These are phyloP conservation scores for Zymoseptoria ardabiliae DNA, from an alignment of 2,329 filamentous ascomycete genomes.

Conservation along the genomic window DNA sequence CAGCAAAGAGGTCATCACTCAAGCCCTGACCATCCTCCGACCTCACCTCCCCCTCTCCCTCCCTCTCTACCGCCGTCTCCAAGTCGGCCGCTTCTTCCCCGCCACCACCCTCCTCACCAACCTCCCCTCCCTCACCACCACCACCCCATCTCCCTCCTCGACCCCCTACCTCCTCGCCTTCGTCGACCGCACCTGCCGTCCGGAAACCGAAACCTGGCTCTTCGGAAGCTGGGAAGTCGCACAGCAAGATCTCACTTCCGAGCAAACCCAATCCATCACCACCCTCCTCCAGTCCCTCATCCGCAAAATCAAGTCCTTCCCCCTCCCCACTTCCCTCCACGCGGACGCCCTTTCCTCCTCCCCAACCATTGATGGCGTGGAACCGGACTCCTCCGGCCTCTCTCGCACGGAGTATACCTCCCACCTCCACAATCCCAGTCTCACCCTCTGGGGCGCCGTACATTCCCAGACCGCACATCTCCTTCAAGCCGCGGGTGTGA, in stretches of 20 bases:
- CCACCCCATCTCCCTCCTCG: neutral
- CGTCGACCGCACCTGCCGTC: slow-evolving; percentile 52
- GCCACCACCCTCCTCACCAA: slow-evolving; percentile 37
- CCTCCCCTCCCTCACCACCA: slow-evolving; percentile 31
- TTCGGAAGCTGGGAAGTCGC: slow-evolving; percentile 38
- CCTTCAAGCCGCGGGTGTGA: slow-evolving; percentile 17
- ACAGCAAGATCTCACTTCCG: neutral
- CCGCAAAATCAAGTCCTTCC: slow-evolving; percentile 5
- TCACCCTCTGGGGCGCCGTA: slow-evolving; percentile 27
- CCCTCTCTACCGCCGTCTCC: slow-evolving; percentile 55
- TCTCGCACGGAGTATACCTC: slow-evolving; percentile 16
- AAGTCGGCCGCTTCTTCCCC: slow-evolving; percentile 45
- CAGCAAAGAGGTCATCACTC: neutral
- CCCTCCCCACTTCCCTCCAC: slow-evolving; percentile 9
- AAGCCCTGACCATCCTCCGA: slow-evolving; percentile 43
- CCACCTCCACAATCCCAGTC: slow-evolving; percentile 12
- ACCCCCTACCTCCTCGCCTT: slow-evolving; percentile 49
- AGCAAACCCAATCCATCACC: slow-evolving; percentile 1
- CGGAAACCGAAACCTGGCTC: slow-evolving; percentile 59
- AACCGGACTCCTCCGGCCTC: slow-evolving; percentile 8
- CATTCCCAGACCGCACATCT: slow-evolving; percentile 21
- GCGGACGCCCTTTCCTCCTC: slow-evolving; percentile 1
- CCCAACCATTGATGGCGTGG: neutral
- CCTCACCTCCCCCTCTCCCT: slow-evolving; percentile 52
- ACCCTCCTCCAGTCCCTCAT: slow-evolving; percentile 13